Base-by-base conservation (phyloP, 495 filamentous ascomycete species). In the Zalerion maritima region DNA sequence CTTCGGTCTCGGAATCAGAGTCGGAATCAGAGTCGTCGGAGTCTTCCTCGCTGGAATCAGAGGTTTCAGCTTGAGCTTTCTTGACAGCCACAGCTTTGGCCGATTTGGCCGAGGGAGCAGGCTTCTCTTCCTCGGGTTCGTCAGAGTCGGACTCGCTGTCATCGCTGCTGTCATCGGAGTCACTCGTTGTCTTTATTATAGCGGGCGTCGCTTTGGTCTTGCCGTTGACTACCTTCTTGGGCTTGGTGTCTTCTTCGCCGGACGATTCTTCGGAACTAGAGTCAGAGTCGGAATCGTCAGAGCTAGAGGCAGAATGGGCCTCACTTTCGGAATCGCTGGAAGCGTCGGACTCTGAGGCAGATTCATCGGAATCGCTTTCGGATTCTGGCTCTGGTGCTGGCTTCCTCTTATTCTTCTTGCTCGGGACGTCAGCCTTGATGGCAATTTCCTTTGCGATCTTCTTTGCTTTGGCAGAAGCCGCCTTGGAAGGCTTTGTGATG, bases 391-490 rank as follows among this genome's bases (percentile, higher is more conserved):
- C 46, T 38, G 55, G 29, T 24, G 63, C 51, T 38, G 43, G 52
- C 56, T 67, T 65, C 59, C 67, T 70, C 29, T 49, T 43, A 46
- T 61, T 63, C 49, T 67, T 67, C 26, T 47, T 30, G 40, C 51
- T 54, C 45, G 60, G 54, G 31, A 45, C 49, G 38, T 44, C 52
- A 9, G 54, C 44, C 44, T 66, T 58, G 19, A 40, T 20, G 29
- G 52, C 43, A 22, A 59, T 48, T 26, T 59, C 49, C 55, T 69
- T 67, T 22, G 57, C 58, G 21, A 52, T 36, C 37, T 57, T 43
- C 54, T 67, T 60, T 29, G 48, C 72, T 56, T 78, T 79, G 17
- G 55, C 57, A 27, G 58, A 50, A 23, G 47, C 56, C 30, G 60
- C 60, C 40, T 74, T 60, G 36, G 58, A 43, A 31, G 56, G 37